Percentiles rank a stretch among this genome's conserved stretches.
These are phyloP conservation scores for Plasmodium inui DNA, from an alignment of 169 alveolate genomes.

Conservation along the genomic window DNA sequence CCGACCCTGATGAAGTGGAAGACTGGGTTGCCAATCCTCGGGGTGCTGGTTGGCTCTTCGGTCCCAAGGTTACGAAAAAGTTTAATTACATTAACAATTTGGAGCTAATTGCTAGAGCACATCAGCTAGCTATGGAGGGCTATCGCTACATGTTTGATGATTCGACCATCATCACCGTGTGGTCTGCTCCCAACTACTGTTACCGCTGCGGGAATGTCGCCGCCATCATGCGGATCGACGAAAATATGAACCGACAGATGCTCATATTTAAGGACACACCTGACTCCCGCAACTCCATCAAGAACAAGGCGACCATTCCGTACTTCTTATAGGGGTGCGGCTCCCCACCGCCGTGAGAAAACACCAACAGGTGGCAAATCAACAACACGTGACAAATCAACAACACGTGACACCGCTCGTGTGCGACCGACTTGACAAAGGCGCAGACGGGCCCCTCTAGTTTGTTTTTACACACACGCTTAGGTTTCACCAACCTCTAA, in stretches of 20 bases:
- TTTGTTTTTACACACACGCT: not conserved
- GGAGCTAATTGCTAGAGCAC: constrained; percentile 99
- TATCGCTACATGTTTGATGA: constrained; percentile 96
- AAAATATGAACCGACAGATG: constrained; percentile 82
- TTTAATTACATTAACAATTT: constrained; percentile 96
- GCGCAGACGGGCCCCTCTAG: not conserved
- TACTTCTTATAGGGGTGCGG: constrained; percentile 32
- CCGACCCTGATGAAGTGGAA: constrained; percentile 99
- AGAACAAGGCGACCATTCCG: constrained; percentile 74
- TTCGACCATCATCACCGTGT: constrained; percentile 95
- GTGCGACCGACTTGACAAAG: not conserved
- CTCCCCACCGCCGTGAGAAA: not conserved
- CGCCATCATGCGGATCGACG: constrained; percentile 98
- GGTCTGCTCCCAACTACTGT: constrained; percentile 99
- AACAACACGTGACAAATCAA: not conserved
- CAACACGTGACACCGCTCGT: not conserved
- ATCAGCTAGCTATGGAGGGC: constrained; percentile 99
- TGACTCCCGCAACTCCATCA: constrained; percentile 62
- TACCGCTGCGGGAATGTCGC: constrained; percentile 99
- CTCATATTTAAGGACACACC: constrained; percentile 64
- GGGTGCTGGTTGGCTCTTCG: constrained; percentile 99
- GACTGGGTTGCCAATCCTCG: constrained; percentile 99
- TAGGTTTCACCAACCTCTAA: not conserved
- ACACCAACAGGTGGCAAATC: not conserved
- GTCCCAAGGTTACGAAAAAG: constrained; percentile 96